Conservation (phyloP, 2,329 filamentous ascomycete species). For the Curvularia spicifera region DNA sequence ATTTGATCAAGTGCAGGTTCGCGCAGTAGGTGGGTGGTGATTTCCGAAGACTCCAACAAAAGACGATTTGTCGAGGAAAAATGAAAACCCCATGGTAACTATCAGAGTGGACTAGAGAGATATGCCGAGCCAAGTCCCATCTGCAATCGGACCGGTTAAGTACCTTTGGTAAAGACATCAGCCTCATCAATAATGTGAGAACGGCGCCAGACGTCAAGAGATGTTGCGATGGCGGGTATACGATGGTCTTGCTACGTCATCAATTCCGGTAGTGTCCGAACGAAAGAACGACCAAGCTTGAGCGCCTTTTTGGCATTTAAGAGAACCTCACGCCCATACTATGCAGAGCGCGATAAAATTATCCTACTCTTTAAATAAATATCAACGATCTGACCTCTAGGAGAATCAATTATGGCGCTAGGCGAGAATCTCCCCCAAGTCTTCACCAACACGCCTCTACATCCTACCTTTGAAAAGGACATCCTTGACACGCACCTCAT, state of each 20-base stretch:
- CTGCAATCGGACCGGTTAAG: not conserved
- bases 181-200: not conserved
- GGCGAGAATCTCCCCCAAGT: constrained; percentile 35
- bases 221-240: not conserved
- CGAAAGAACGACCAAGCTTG: not conserved
- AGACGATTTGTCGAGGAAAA: not conserved
- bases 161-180: not conserved
- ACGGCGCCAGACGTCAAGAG: not conserved
- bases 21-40: not conserved
- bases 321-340: not conserved
- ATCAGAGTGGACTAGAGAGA: not conserved
- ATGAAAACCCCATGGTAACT: not conserved
- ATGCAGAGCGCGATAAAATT: not conserved
- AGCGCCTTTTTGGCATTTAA: not conserved
- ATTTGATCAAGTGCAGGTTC: not conserved
- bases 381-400: not conserved
- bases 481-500: constrained; percentile 62
- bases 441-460: constrained; percentile 37
- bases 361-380: not conserved
- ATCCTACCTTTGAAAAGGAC: constrained; percentile 56
- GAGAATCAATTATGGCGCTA: constrained; percentile 25
- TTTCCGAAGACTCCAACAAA: not conserved
- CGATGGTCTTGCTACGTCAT: constrained; percentile 1
- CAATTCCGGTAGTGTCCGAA: constrained; percentile 2
- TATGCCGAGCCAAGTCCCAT: not conserved